Evolutionary conservation across 495 filamentous ascomycete genomes (phyloP), one percentile per base, ranked within the genome.

Genomic region (Friedmanniomyces endolithicus): DNA sequence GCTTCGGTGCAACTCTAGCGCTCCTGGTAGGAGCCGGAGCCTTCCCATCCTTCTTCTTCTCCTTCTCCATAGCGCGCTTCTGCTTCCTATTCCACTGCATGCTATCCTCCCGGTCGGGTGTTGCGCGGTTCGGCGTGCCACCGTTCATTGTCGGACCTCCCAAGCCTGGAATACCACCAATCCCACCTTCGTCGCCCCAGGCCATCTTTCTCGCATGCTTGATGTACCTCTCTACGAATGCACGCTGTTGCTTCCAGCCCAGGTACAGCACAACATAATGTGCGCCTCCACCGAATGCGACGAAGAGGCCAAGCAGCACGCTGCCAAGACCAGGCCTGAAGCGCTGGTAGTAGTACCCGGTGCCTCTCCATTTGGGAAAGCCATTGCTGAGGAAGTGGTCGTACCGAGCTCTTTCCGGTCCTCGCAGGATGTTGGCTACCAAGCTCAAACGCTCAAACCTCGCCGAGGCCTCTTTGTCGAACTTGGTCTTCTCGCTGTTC

Each of bases 361-460:
- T 96, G 33, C 94, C 92, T 68, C 86, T 87, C 92, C 94, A 98
- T 47, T 78, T 81, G 11, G 92, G 92, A 70, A 99, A 99, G 20
- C 92, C 92, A 70, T 96, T 87, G 63, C 74, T 76, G 51, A 99
- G 73, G 73, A 99, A 99, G 68, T 95, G 81, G 68, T 99, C 90
- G 68, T 99, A 99, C 50, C 94, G 85, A 63, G 86, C 87, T 40
- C 94, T 79, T 20, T 72, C 72, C 1, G 81, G 72, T 1, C 90
- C 88, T 51, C 85, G 83, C 20, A 99, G 81, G 62, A 99, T 84
- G 59, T 86, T 84, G 57, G 83, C 80, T 35, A 96, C 82, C 63
- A 90, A 78, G 61, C 84, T 84, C 22, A 97, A 75, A 22, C 89
- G 84, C 54, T 87, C 77, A 67, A 89, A 90, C 60, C 86, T 80